A percentile compares a stretch with the other conserved stretches of the same genome.
Conservation (phyloP, 345 rosid genomes). For the Pugionium dolabratum region DNA sequence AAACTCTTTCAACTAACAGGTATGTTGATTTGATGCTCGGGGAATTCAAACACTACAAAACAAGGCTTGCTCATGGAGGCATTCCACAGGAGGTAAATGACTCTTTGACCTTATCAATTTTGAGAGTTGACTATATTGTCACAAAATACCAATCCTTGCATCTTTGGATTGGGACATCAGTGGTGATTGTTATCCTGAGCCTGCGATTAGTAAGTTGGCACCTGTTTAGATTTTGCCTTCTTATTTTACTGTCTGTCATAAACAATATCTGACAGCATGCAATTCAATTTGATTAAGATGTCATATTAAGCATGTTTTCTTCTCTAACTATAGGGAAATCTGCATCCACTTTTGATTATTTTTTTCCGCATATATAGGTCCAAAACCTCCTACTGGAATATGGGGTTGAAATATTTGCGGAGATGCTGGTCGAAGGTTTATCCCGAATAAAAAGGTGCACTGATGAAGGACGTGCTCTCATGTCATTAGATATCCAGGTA, state of each 20-base stretch:
- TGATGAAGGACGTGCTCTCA: slow-evolving; percentile 94
- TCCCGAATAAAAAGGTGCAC: slow-evolving; percentile 90
- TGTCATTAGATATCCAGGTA: slow-evolving; percentile 97
- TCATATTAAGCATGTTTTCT: slow-evolving; percentile 5
- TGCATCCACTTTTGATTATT: not conserved
- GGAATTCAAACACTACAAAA: slow-evolving; percentile 91
- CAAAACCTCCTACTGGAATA: slow-evolving; percentile 73
- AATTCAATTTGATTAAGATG: slow-evolving; percentile 13
- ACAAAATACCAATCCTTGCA: slow-evolving; percentile 1
- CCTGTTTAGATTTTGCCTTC: slow-evolving; percentile 1
- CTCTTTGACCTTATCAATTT: slow-evolving; percentile 11
- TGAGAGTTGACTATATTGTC: not conserved
- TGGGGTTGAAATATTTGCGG: slow-evolving; percentile 89
- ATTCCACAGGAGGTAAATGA: slow-evolving; percentile 76
- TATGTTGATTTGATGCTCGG: slow-evolving; percentile 95
- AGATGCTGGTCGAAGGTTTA: slow-evolving; percentile 88
- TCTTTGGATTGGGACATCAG: slow-evolving; percentile 2
- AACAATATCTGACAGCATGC: not conserved
- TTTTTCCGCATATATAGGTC: slow-evolving; percentile 45
- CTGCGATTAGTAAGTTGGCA: not conserved
- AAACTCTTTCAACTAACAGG: slow-evolving; percentile 44
- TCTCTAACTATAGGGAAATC: slow-evolving; percentile 8
- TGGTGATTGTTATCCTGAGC: slow-evolving; percentile 7
- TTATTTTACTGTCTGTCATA: not conserved
- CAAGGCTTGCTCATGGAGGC: slow-evolving; percentile 93